Conservation (phyloP, 1,284 basidiomycete genomes). For the Apiotrichum gracile region DNA sequence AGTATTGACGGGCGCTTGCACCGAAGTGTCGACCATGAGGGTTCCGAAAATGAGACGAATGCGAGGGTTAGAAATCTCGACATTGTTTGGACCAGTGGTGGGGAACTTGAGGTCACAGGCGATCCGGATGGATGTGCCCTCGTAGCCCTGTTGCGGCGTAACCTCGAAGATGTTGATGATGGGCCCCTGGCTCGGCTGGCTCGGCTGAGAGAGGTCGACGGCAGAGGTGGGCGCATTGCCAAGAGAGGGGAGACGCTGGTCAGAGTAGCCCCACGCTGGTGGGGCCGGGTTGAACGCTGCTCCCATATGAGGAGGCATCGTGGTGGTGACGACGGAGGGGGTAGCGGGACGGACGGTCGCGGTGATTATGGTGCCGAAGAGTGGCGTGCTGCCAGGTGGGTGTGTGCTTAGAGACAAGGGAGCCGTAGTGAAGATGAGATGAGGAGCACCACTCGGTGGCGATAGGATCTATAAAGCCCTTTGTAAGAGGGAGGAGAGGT, state of each 20-base stretch:
- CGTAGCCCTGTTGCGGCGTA: conserved; percentile 23
- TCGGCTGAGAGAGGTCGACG: neutral
- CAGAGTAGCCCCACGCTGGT: neutral
- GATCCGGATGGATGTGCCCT: conserved; percentile 28
- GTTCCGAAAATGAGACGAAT: conserved; percentile 32
- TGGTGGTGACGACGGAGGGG: neutral
- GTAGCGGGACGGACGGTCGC: neutral
- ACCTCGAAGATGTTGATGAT: conserved; percentile 24
- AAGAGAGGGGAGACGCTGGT: neutral
- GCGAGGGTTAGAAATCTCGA: conserved; percentile 6
- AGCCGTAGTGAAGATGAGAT: neutral
- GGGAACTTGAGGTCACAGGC: conserved; percentile 27
- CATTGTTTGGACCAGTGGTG: neutral
- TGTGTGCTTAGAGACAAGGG: no score
- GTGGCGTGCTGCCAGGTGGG: no score
- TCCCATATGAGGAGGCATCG: neutral
- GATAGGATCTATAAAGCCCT: neutral
- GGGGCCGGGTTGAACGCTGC: neutral
- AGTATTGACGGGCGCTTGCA: conserved; percentile 7
- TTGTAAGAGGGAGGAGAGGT: neutral
- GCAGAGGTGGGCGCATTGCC: neutral
- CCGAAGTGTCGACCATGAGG: conserved; percentile 30
- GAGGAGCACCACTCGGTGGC: neutral
- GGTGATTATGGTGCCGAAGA: no score
- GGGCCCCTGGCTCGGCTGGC: neutral